Percentiles rank a stretch among this genome's conserved stretches.
phyloP scores from a whole-genome alignment of 352 stramenopile species.

The Phytophthora sansomeana region DNA sequence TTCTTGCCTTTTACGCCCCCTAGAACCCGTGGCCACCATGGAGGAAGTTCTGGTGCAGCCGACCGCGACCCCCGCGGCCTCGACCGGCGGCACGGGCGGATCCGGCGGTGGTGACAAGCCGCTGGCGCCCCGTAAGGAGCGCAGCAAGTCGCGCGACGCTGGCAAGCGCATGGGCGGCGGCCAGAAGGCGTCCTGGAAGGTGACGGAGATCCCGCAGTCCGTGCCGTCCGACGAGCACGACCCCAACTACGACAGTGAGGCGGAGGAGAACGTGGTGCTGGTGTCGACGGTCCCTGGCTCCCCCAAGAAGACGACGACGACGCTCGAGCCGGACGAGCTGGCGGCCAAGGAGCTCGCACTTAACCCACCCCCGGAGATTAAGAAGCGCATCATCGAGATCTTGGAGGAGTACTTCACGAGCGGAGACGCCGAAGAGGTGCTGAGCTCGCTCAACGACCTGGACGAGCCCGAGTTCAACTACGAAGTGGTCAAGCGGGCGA shows the following conservation, averaged over 20 bases:
- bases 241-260: conserved; percentile 95
- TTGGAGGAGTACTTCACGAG: conserved; percentile 91
- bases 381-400: conserved; percentile 93
- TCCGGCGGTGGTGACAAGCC: conserved; percentile 59
- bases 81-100: conserved; percentile 22
- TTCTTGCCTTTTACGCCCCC: neutral
- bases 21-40: conserved; percentile 30
- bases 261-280: conserved; percentile 90
- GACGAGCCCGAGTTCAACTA: conserved; percentile 86
- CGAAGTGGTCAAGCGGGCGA: conserved; percentile 95
- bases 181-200: conserved; percentile 88
- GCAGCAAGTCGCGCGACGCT: conserved; percentile 87
- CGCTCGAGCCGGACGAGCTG: conserved; percentile 69
- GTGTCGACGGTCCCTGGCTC: conserved; percentile 59
- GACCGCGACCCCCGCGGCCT: neutral
- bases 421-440: conserved; percentile 92
- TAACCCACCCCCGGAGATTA: conserved; percentile 81
- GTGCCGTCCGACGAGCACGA: conserved; percentile 89
- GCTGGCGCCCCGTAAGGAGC: conserved; percentile 71
- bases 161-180: conserved; percentile 89
- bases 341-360: conserved; percentile 81
- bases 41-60: conserved; percentile 30
- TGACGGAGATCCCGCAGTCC: conserved; percentile 73
- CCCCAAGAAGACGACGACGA: conserved; percentile 55
- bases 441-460: conserved; percentile 73